phyloP scores from a whole-genome alignment of 202 grass and related monocot genomes.

The Elaeis oleifera region DNA sequence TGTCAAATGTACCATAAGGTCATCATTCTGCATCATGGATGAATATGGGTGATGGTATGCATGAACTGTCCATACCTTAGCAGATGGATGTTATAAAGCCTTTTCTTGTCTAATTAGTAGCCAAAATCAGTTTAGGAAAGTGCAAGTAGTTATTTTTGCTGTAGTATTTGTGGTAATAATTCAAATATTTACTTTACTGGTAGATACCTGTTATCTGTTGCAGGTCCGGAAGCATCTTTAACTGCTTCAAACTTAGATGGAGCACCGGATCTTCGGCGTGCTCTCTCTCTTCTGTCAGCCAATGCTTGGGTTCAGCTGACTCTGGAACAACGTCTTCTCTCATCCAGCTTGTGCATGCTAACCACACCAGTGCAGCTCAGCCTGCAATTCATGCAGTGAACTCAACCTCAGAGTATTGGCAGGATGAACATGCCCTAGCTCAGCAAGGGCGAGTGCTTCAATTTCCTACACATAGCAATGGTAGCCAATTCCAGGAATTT shows the following conservation, averaged over 20 bases:
- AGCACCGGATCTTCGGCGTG: slow-evolving; percentile 92
- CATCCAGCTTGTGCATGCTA: slow-evolving; percentile 46
- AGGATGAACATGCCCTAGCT: slow-evolving; percentile 32
- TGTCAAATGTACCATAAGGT: no score
- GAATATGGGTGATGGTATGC: no score
- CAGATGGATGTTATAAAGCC: no score
- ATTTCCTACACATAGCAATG: slow-evolving; percentile 26
- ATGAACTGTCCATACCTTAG: no score
- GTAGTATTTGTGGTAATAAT: neutral
- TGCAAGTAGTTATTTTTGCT: neutral
- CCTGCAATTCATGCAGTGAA: slow-evolving; percentile 34
- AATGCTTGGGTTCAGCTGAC: slow-evolving; percentile 52
- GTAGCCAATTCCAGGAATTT: slow-evolving; percentile 27
- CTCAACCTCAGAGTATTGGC: slow-evolving; percentile 32
- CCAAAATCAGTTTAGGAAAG: neutral
- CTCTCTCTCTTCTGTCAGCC: slow-evolving; percentile 99
- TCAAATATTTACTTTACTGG: neutral
- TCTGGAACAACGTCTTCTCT: slow-evolving; percentile 47
- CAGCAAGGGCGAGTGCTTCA: slow-evolving; percentile 4
- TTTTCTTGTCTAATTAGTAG: no score
- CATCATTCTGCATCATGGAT: no score
- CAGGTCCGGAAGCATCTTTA: slow-evolving; percentile 52
- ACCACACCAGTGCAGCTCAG: slow-evolving; percentile 37
- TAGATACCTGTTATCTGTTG: neutral
- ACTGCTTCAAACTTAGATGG: slow-evolving; percentile 81